Base-by-base conservation (phyloP, 805 yeast species). In the Gaillardinia entomophila region DNA sequence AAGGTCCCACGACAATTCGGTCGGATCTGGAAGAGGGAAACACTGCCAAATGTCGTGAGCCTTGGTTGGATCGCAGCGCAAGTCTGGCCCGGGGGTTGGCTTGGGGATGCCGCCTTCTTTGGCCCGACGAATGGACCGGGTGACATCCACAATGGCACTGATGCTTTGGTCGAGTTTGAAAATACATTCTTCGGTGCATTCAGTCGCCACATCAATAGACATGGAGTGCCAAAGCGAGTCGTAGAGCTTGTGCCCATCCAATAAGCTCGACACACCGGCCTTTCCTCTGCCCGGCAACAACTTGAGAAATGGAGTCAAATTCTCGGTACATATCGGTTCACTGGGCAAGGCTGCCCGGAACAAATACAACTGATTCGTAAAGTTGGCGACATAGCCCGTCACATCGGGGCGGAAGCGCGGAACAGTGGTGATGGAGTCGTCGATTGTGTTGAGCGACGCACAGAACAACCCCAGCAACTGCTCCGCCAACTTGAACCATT, bases 251-350 rank as follows among this genome's bases (percentile, higher is more conserved):
- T 87, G 96, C 13, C 98, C 97, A 46, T 88, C 95, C 16, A 92
- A 64, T 26, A 90, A 64, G 0, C 94, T 74, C 0, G 95, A 75
- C 25, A 92, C 64, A 2, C 98, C 98, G 0, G 94, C 79, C 53
- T 80, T 82, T 2, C 96, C 97, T 51, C 86, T 81, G 8, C 97
- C 84, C 3, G 98, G 97, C 18, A 92, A 68, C 39, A 92, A 65
- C 52, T 88, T 89, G 40, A 92, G 57, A 45, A 90, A 87, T 0
- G 98, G 97, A 0, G 98, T 90, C 51, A 92, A 68, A 59, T 92
- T 92, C 55, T 92, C 98, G 0, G 98, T 92, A 58, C 98, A 92
- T 12, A 92, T 79, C 0, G 97, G 96, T 52, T 92, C 98, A 40
- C 90, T 76, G 1, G 98, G 96, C 31, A 92, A 71, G 0, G 96